Evolutionary conservation across 2,329 filamentous ascomycete genomes (phyloP).

Genomic region (Penicillium crustosum): DNA sequence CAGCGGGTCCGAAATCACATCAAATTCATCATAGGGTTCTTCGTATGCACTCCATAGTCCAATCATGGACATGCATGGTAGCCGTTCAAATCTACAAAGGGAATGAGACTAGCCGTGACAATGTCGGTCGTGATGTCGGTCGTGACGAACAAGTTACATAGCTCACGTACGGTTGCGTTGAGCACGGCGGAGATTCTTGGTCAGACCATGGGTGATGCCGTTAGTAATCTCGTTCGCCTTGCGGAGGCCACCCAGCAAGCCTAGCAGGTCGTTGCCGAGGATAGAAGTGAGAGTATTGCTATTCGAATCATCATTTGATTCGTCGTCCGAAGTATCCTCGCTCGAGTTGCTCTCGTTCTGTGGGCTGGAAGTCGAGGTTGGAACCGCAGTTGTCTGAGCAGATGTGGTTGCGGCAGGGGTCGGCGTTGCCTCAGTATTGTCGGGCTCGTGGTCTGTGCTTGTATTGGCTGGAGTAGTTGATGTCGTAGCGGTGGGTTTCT

Average conservation of each 20-base stretch:
- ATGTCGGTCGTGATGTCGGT: no score
- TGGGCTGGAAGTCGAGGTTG: not conserved
- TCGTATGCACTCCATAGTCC: not conserved
- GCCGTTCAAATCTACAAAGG: not conserved
- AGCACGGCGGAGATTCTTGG: not conserved
- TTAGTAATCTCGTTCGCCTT: not conserved
- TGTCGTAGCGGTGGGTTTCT: not conserved
- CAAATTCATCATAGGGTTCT: not conserved
- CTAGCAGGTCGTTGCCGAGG: constrained; percentile 4
- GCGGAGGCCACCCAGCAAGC: constrained; percentile 1
- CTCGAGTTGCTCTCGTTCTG: not conserved
- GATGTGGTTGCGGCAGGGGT: not conserved
- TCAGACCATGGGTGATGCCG: not conserved
- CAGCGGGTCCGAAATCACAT: not conserved
- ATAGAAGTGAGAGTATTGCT: not conserved
- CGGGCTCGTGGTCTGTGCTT: not conserved
- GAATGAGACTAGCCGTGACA: not conserved
- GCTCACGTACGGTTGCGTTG: not conserved
- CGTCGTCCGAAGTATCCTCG: not conserved
- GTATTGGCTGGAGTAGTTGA: not conserved
- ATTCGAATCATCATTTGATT: no score
- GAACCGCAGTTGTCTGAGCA: not conserved
- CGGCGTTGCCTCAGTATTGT: not conserved
- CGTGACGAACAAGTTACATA: no score
- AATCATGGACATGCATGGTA: not conserved